phyloP scores from a whole-genome alignment of 192 early-diverging fungal genomes.

The Coemansia sp. region DNA sequence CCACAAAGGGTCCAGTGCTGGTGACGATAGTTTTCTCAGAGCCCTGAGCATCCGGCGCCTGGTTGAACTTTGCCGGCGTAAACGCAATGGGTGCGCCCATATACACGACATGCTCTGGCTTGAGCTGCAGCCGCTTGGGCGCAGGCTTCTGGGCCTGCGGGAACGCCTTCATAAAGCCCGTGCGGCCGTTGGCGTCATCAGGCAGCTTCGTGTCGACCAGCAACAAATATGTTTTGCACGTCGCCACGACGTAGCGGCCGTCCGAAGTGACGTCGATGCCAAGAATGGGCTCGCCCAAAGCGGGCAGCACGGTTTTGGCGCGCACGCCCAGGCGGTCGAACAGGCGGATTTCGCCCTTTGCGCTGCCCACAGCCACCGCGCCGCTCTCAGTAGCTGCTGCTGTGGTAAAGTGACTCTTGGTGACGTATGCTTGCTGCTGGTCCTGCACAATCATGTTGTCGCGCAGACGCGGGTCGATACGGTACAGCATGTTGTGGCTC shows the following conservation, averaged over 20 bases:
- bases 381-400: conserved; percentile 77
- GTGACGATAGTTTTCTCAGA: conserved; percentile 84
- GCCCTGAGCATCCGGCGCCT: conserved; percentile 59
- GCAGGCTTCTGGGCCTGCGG: conserved; percentile 67
- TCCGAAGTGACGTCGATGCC: conserved; percentile 88
- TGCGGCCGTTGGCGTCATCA: conserved; percentile 53
- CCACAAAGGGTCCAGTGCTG: conserved; percentile 84
- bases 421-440: conserved; percentile 70
- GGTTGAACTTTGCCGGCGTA: conserved; percentile 89
- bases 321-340: conserved; percentile 74
- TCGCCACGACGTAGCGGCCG: conserved; percentile 85
- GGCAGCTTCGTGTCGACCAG: conserved; percentile 73
- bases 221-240: conserved; percentile 82
- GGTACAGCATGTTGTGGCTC: conserved; percentile 80
- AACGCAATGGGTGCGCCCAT: conserved; percentile 72
- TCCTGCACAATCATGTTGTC: conserved; percentile 67
- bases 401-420: conserved; percentile 69
- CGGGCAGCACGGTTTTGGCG: conserved; percentile 88
- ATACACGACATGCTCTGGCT: conserved; percentile 83
- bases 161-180: conserved; percentile 72
- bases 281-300: conserved; percentile 81
- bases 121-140: conserved; percentile 74
- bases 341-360: conserved; percentile 88
- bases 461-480: conserved; percentile 82
- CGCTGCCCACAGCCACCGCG: conserved; percentile 75